Evolutionary conservation across 129 eudicot genomes (phyloP).

Genomic region (Flaveria bidentis): DNA sequence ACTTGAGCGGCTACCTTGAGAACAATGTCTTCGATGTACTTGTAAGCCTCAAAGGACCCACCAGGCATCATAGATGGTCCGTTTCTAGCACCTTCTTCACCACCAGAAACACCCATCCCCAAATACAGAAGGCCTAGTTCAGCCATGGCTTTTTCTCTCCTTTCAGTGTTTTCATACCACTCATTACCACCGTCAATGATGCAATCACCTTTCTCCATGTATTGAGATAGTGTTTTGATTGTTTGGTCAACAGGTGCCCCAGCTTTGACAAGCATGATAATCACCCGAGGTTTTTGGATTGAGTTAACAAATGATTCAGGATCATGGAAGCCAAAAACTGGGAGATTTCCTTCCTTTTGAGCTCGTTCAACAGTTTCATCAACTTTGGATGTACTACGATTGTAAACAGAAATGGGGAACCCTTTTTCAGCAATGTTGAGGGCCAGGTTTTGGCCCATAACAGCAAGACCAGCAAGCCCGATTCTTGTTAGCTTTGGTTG

Average conservation of each 20-base stretch:
- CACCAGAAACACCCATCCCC: conserved; percentile 72
- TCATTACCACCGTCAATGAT: conserved; percentile 68
- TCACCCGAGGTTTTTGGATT: conserved; percentile 54
- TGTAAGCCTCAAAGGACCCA: conserved; percentile 59
- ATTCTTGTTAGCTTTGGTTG: conserved; percentile 54
- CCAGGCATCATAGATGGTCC: conserved; percentile 71
- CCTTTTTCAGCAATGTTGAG: conserved; percentile 74
- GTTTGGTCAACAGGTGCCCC: conserved; percentile 67
- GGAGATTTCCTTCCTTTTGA: conserved; percentile 52
- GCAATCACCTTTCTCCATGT: conserved; percentile 66
- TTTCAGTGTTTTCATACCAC: conserved; percentile 69
- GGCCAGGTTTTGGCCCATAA: conserved; percentile 69
- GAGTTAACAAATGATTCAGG: conserved; percentile 56
- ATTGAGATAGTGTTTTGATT: conserved; percentile 53
- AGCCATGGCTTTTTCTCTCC: conserved; percentile 55
- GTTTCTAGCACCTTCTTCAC: conserved; percentile 66
- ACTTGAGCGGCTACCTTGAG: conserved; percentile 70
- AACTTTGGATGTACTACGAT: conserved; percentile 54
- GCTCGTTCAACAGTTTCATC: conserved; percentile 64
- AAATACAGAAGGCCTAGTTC: conserved; percentile 59
- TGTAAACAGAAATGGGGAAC: conserved; percentile 58
- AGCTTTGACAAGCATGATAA: conserved; percentile 67
- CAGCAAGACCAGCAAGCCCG: conserved; percentile 73
- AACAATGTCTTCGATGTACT: conserved; percentile 49
- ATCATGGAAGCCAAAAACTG: conserved; percentile 58